Base-by-base conservation (phyloP, 1,139 yeast genomes). In the Pichia sp. region DNA sequence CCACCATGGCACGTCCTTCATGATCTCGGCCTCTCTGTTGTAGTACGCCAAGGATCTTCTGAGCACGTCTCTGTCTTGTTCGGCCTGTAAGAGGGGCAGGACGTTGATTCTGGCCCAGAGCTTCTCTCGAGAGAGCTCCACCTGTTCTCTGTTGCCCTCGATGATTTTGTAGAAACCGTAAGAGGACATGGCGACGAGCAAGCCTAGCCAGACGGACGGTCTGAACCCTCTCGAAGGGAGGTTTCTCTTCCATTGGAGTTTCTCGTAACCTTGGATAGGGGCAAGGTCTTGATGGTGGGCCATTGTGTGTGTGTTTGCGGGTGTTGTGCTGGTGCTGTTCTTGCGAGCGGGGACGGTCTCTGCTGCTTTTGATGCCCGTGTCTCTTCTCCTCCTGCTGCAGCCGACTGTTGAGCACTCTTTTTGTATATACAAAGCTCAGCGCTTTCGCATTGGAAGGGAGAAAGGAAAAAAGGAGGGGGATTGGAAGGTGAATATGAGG, bases 161-260 rank as follows among this genome's bases (percentile, higher is more conserved):
- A 80, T 79, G 57, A 81, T 77, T 65, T 79, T 75, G 72, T 85
- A 86, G 74, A 84, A 87, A 8, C 96, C 96, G 67, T 81, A 87
- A 5, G 83, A 76, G 72, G 87, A 80, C 69, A 84, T 66, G 9
- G 83, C 88, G 40, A 81, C 73, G 57, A 87, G 71, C 44, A 86
- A 82, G 69, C 82, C 80, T 59, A 87, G 77, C 74, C 85, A 88
- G 53, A 87, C 75, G 50, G 83, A 74, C 20, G 95, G 93, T 61
- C 95, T 77, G 74, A 88, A 87, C 3, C 96, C 96, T 66, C 96
- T 79, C 3, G 95, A 74, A 41, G 96, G 96, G 58, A 89, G 74
- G 71, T 88, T 86, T 72, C 96, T 81, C 75, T 85, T 87, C 95
- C 96, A 89, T 75, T 89, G 96, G 58, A 89, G 81, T 52, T 89